Evolutionary conservation across 257 asterid species (phyloP), one percentile per base, ranked within the genome.

Genomic region (Jacaranda mimosifolia): DNA sequence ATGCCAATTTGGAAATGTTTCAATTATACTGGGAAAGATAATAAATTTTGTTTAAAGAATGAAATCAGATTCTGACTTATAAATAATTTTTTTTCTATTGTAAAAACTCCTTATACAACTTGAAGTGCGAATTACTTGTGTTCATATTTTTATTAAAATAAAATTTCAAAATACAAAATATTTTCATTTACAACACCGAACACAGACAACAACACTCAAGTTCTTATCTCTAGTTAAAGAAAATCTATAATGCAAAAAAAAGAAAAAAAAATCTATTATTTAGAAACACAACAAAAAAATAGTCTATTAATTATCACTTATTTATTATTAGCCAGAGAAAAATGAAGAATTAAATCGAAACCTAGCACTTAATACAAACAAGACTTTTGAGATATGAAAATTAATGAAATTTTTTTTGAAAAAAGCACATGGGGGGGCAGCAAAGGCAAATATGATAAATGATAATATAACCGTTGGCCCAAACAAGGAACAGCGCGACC

Each of bases 401-500:
- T 46, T 56, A 57, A 77, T 77, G 72, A 40, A 58, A 74, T 39
- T 8, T 17, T 71, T 56, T 67, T 35, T 11, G 69, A 55, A 76
- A 82, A 69, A 19, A 60, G 66, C 67, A 53, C 82, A 73, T 81
- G 84, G n/a, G n/a, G n/a, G n/a, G 70, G 60, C 45, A 55, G 60
- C 18, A 58, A 7, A 39, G 13, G 59, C 36, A 65, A 64, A 49
- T 13, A 7, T 15, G 10, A 14, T 11, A 73, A 68, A 14, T 5
- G 6, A 7, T 9, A 55, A 55, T 49, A 73, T 48, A 79, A 68
- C 89, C 89, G 87, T 83, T 81, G 19, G 70, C 49, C 59, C 52
- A 38, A 78, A 69, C 46, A 19, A 76, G 56, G 82, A 85, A 26
- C 83, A 76, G 51, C 77, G 77, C 80, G 58, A 80, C 84, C 83